Evolutionary conservation across 495 filamentous ascomycete genomes (phyloP), one percentile per base, ranked within the genome.

Genomic region (Mycothermus thermophilus): DNA sequence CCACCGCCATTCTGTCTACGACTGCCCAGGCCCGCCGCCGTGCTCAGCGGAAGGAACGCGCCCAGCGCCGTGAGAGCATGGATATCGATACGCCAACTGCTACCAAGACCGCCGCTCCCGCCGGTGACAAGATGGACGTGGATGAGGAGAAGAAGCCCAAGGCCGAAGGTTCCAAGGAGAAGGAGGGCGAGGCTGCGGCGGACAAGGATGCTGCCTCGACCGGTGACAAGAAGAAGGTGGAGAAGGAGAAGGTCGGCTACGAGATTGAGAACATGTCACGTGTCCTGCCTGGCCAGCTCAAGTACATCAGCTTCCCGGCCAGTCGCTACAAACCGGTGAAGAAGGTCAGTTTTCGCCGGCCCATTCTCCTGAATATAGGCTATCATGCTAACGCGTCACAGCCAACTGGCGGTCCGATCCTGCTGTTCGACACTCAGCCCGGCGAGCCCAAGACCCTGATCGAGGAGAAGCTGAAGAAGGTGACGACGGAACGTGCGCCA

Each of bases 231-330:
- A 93, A 88, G 72, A 93, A 83, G 66, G 64, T 67, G 6, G 92
- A 96, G 62, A 93, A 90, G 62, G 90, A 97, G 60, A 94, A 92
- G 69, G 74, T 92, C 30, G 90, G 92, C 31, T 96, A 90, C 51
- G 84, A 92, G 42, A 63, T 96, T 35, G 83, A 93, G 51, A 99
- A 99, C 64, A 86, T 99, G 85, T 87, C 82, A 21, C 69, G 92
- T 37, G 87, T 96, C 20, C 70, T 99, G 14, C 92, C 88, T 1
- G 79, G 74, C 35, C 92, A 99, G 64, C 70, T 94, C 48, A 93
- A 88, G 59, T 95, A 83, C 54, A 86, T 96, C 51, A 92, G 72
- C 51, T 93, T 96, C 69, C 74, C 80, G 43, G 75, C 78, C 14
- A 74, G 74, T 10, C 75, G 92, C 37, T 96, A 94, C 55, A 79